Evolutionary conservation across 2,329 filamentous ascomycete genomes (phyloP).

Genomic region (Lachnellula cervina): DNA sequence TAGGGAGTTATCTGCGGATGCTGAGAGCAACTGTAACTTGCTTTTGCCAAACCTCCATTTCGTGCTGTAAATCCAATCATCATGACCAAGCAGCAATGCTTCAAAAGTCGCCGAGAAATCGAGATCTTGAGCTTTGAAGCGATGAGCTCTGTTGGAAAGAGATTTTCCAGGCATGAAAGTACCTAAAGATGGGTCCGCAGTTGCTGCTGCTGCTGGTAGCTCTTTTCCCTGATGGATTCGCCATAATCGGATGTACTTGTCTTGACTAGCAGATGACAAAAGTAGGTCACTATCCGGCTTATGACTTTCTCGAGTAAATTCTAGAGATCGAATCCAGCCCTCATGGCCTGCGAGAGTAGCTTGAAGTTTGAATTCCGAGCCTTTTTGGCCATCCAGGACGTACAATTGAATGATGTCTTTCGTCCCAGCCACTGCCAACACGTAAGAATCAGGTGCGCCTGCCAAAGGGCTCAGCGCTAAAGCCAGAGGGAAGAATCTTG

Average conservation of each 20-base stretch:
- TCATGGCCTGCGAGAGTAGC: conserved; percentile 85
- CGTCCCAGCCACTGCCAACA: conserved; percentile 84
- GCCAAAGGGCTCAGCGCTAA: conserved; percentile 63
- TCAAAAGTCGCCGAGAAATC: conserved; percentile 88
- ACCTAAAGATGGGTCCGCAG: conserved; percentile 53
- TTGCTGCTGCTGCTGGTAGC: conserved; percentile 51
- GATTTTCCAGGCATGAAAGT: conserved; percentile 63
- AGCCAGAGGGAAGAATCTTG: conserved; percentile 77
- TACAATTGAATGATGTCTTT: conserved; percentile 78
- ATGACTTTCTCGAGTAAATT: conserved; percentile 62
- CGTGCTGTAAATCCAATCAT: conserved; percentile 96
- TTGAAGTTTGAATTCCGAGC: conserved; percentile 59
- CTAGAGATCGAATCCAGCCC: conserved; percentile 86
- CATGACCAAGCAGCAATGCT: conserved; percentile 86
- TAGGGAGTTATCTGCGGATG: conserved; percentile 92
- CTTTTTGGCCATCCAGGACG: conserved; percentile 44
- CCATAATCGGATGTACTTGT: conserved; percentile 96
- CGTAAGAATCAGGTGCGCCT: conserved; percentile 43
- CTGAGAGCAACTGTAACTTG: conserved; percentile 71
- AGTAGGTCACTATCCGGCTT: conserved; percentile 61
- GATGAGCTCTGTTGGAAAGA: conserved; percentile 84
- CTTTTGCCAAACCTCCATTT: conserved; percentile 32
- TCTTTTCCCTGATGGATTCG: conserved; percentile 69
- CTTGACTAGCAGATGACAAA: conserved; percentile 90
- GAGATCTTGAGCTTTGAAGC: conserved; percentile 53